phyloP scores from a whole-genome alignment of 2,329 filamentous ascomycete genomes.

The Talaromyces atroroseus region DNA sequence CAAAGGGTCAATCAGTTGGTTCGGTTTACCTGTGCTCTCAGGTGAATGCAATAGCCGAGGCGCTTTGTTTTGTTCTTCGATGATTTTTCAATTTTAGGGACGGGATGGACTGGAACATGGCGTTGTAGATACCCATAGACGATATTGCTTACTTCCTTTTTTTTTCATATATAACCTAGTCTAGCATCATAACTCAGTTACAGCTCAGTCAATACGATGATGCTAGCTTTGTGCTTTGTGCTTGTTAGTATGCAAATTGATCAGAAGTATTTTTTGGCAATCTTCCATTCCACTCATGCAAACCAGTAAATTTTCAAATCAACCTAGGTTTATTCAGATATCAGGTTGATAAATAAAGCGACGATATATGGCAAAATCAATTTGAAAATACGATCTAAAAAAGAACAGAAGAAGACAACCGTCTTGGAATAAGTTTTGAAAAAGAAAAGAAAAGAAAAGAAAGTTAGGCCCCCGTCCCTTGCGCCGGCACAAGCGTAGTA shows the following conservation, averaged over 20 bases:
- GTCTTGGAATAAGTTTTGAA: background rate
- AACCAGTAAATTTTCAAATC: background rate
- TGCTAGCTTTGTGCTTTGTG: background rate
- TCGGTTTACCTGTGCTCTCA: background rate
- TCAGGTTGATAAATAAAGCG: background rate
- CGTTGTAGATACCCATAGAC: conserved; percentile 12
- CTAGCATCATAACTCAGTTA: background rate
- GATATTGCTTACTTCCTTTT: conserved; percentile 1
- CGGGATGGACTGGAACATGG: conserved; percentile 6
- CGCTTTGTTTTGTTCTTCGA: conserved; percentile 5
- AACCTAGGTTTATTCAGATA: background rate
- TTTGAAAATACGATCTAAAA: background rate
- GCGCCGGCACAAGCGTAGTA: conserved; percentile 15
- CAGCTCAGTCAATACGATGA: background rate
- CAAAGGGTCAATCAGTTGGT: background rate
- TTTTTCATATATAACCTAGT: background rate
- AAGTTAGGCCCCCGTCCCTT: background rate
- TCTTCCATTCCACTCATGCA: background rate
- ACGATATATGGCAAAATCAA: background rate
- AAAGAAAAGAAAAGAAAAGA: background rate
- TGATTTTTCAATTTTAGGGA: conserved; percentile 1
- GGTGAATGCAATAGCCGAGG: background rate
- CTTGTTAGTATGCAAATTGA: background rate
- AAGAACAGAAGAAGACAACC: background rate
- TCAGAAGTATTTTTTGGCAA: background rate